phyloP scores from a whole-genome alignment of 768 basidiomycete species.

The Naganishia friedmannii region DNA sequence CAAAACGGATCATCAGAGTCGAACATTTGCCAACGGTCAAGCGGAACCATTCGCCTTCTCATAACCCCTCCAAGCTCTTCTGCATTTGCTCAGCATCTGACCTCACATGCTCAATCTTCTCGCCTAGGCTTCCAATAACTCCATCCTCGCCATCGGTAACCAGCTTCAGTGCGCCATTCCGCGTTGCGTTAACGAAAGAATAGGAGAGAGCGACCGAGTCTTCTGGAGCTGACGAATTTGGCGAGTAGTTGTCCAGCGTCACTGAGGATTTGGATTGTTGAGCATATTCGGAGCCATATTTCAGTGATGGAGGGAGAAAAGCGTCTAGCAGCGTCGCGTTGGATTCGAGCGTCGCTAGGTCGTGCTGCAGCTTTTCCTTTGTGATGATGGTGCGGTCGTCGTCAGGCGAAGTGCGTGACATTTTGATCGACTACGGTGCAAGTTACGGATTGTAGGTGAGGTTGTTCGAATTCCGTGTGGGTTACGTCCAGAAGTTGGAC shows the following conservation, averaged over 20 bases:
- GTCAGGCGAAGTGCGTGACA: not conserved
- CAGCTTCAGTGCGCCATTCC: constrained; percentile 3
- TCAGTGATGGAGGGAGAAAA: constrained; percentile 6
- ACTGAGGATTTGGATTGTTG: not conserved
- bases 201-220: constrained; percentile 17
- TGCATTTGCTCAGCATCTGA: constrained; percentile 4
- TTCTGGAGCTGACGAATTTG: not conserved
- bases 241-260: constrained; percentile 13
- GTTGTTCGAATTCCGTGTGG: too few relatives aligned
- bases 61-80: constrained; percentile 19
- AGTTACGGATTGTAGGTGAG: too few relatives aligned
- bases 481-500: too few relatives aligned
- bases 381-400: not conserved
- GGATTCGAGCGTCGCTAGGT: not conserved
- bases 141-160: not conserved
- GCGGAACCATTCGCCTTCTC: too few relatives aligned
- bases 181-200: constrained; percentile 1
- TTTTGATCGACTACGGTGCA: not conserved
- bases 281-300: not conserved
- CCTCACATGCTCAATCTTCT: constrained; percentile 14
- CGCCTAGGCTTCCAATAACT: not conserved
- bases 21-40: too few relatives aligned
- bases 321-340: constrained; percentile 3
- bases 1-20: too few relatives aligned
- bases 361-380: not conserved